Evolutionary conservation across 768 basidiomycete genomes (phyloP).

Genomic region (Ramaria rubella): DNA sequence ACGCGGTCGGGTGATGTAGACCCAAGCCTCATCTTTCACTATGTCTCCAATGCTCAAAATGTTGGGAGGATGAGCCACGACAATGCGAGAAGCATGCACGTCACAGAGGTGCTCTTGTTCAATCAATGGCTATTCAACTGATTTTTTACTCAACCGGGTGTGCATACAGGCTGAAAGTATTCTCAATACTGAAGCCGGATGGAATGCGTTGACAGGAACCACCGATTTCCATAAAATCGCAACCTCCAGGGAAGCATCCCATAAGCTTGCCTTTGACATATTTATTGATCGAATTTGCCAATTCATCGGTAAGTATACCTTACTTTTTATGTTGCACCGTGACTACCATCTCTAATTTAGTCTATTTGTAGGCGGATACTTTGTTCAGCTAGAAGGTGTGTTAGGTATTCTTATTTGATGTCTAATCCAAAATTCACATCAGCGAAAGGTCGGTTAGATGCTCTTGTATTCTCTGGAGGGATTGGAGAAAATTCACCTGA

Average conservation of each 20-base stretch:
- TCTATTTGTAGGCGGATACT: neutral
- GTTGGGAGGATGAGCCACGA: conserved; percentile 51
- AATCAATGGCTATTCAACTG: neutral
- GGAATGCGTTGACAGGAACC: conserved; percentile 73
- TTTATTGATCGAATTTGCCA: conserved; percentile 71
- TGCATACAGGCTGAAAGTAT: conserved; percentile 57
- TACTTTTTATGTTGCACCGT: neutral
- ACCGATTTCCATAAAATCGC: conserved; percentile 72
- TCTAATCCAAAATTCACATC: neutral
- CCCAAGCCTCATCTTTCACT: conserved; percentile 84
- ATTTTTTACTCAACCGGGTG: neutral
- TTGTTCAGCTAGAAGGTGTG: conserved; percentile 10
- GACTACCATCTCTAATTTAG: neutral
- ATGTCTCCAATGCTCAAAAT: conserved; percentile 37
- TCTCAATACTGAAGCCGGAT: conserved; percentile 69
- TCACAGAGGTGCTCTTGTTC: conserved; percentile 39
- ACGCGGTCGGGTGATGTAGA: conserved; percentile 82
- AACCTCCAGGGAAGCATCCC: conserved; percentile 34
- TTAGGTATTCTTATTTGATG: neutral
- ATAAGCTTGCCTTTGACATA: conserved; percentile 65
- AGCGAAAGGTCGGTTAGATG: conserved; percentile 57
- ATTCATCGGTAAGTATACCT: conserved; percentile 60
- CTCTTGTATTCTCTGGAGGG: conserved; percentile 80
- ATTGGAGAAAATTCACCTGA: conserved; percentile 72
- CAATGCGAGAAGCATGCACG: conserved; percentile 40